Conservation (phyloP, 805 yeast species). For the Candida patagonica region DNA sequence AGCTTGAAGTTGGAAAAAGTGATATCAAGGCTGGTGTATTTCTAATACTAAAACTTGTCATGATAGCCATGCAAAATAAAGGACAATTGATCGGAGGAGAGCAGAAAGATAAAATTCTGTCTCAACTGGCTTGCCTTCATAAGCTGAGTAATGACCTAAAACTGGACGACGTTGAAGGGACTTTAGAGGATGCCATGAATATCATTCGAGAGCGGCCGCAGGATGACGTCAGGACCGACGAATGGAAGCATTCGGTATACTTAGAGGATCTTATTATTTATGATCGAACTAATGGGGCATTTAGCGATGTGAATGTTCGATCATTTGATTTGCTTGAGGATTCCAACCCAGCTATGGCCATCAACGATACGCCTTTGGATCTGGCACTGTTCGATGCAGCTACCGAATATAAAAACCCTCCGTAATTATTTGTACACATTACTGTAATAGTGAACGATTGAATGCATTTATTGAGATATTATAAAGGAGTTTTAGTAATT, state of each 20-base stretch:
- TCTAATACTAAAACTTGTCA: slow-evolving; percentile 19
- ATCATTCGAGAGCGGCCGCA: slow-evolving; percentile 6
- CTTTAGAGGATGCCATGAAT: slow-evolving; percentile 14
- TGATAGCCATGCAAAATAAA: slow-evolving; percentile 17
- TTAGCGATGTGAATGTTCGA: slow-evolving; percentile 33
- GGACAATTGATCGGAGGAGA: neutral
- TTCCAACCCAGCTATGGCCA: slow-evolving; percentile 36
- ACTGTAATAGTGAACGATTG: too few species aligned
- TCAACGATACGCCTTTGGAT: slow-evolving; percentile 47
- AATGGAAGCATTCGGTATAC: slow-evolving; percentile 1
- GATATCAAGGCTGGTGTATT: slow-evolving; percentile 9
- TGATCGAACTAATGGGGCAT: slow-evolving; percentile 23
- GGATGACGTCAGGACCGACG: neutral
- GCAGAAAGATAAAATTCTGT: neutral
- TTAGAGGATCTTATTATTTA: slow-evolving; percentile 23
- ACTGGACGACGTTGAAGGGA: slow-evolving; percentile 11
- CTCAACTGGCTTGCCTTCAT: neutral
- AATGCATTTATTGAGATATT: too few species aligned
- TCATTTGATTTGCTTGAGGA: slow-evolving; percentile 55
- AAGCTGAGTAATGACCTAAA: slow-evolving; percentile 4
- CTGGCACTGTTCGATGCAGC: slow-evolving; percentile 46
- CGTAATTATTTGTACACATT: neutral
- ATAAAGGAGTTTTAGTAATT: too few species aligned
- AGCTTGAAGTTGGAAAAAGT: neutral
- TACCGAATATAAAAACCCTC: slow-evolving; percentile 39